A percentile compares a stretch with the other conserved stretches of the same genome.
Evolutionary conservation across 345 rosid genomes (phyloP).

Genomic region (Populus ilicifolia): DNA sequence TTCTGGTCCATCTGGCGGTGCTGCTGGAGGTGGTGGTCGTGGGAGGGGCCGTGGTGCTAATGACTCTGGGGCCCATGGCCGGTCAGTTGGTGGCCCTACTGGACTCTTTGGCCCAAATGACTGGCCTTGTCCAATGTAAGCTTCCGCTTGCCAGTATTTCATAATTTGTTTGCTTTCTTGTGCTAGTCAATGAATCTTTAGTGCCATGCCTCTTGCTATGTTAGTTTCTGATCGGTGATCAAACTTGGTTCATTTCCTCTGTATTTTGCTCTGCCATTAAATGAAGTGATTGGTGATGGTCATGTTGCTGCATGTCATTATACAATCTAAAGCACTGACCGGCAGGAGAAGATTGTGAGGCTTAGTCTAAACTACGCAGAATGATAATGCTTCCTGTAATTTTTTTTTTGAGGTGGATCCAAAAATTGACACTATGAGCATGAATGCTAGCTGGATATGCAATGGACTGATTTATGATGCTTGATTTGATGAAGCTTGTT

Average conservation of each 20-base stretch:
- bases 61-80: slow-evolving; percentile 49
- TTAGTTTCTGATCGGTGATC: neutral
- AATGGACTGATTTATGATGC: neutral
- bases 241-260: neutral
- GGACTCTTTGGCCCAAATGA: slow-evolving; percentile 98
- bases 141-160: slow-evolving; percentile 1
- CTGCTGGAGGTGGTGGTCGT: slow-evolving; percentile 68
- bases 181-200: neutral
- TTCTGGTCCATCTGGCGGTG: slow-evolving; percentile 73
- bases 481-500: neutral
- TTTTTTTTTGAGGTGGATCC: neutral
- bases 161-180: neutral
- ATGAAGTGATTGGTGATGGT: neutral
- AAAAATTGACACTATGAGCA: neutral
- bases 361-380: neutral
- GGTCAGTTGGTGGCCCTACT: slow-evolving; percentile 52
- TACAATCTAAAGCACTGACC: neutral
- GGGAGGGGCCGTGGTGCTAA: slow-evolving; percentile 74
- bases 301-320: neutral
- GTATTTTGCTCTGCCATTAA: neutral
- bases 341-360: neutral
- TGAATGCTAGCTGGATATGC: neutral
- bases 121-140: slow-evolving; percentile 99
- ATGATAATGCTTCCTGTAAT: neutral
- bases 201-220: neutral